A percentile compares a stretch with the other conserved stretches of the same genome.
phyloP scores from a whole-genome alignment of 2,329 filamentous ascomycete species.

The Microcera coccophila region DNA sequence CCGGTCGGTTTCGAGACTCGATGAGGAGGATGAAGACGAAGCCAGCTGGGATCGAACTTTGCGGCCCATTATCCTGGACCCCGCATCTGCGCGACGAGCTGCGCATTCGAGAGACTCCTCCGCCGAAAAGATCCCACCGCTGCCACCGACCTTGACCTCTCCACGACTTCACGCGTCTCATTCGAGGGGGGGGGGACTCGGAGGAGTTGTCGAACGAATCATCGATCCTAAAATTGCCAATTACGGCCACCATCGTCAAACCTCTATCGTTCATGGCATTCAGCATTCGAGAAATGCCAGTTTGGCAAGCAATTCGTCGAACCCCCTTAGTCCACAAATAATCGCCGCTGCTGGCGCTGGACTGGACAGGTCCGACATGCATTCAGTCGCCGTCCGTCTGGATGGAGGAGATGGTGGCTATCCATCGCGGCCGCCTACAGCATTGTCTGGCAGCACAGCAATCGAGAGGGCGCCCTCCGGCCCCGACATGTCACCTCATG shows the following conservation, averaged over 20 bases:
- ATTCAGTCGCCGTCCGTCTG: conserved; percentile 41
- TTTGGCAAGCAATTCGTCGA: conserved; percentile 72
- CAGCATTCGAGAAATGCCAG: conserved; percentile 91
- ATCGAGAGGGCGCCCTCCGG: conserved; percentile 47
- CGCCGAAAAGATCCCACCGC: conserved; percentile 47
- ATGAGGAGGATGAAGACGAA: conserved; percentile 52
- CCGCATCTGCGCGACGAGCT: conserved; percentile 40
- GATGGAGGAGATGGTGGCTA: conserved; percentile 40
- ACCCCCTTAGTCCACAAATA: conserved; percentile 83
- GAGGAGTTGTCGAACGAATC: conserved; percentile 47
- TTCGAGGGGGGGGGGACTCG: conserved; percentile 39
- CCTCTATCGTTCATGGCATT: conserved; percentile 93
- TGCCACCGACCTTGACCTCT: conserved; percentile 29
- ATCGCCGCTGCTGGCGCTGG: conserved; percentile 65
- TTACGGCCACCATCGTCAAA: conserved; percentile 91
- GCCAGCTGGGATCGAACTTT: conserved; percentile 50
- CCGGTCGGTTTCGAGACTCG: conserved; percentile 48
- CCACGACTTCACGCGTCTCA: conserved; percentile 40
- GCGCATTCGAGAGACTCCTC: conserved; percentile 58
- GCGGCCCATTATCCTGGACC: conserved; percentile 43
- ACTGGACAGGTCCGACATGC: conserved; percentile 51
- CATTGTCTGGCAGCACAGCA: conserved; percentile 41
- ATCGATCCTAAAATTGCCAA: conserved; percentile 51
- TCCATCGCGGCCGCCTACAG: conserved; percentile 42
- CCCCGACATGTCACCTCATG: conserved; percentile 42